phyloP scores from a whole-genome alignment of 495 filamentous ascomycete species.

The Collariella sp. region DNA sequence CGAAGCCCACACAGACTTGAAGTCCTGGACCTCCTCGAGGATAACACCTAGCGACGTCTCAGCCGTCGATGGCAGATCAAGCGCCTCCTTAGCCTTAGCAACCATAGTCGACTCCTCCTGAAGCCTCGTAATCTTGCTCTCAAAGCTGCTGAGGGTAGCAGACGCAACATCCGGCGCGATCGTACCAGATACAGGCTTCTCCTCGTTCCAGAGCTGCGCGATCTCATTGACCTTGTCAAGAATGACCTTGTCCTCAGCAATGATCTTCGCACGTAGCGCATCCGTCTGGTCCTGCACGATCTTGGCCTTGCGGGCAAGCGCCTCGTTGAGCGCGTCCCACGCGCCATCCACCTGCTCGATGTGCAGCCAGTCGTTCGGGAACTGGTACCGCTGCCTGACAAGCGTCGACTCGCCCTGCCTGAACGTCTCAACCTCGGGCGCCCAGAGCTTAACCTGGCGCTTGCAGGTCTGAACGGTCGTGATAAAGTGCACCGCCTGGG shows the following conservation, averaged over 20 bases:
- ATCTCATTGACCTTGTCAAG: conserved; percentile 77
- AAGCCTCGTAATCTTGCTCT: conserved; percentile 68
- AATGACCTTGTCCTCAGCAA: conserved; percentile 86
- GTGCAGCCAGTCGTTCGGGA: conserved; percentile 84
- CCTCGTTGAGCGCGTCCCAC: conserved; percentile 85
- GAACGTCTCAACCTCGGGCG: conserved; percentile 90
- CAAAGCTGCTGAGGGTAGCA: conserved; percentile 67
- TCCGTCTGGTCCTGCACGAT: conserved; percentile 94
- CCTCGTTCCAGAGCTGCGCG: conserved; percentile 78
- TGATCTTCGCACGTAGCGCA: conserved; percentile 88
- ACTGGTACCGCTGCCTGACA: conserved; percentile 81
- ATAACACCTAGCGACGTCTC: conserved; percentile 72
- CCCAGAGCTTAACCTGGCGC: conserved; percentile 85
- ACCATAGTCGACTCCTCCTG: conserved; percentile 89
- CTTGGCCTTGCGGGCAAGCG: conserved; percentile 81
- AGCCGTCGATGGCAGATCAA: conserved; percentile 72
- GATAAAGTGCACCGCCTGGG: conserved; percentile 95
- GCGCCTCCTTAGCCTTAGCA: conserved; percentile 87
- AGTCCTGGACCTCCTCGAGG: conserved; percentile 95
- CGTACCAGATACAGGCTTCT: conserved; percentile 92
- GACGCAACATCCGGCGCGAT: conserved; percentile 83
- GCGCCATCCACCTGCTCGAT: conserved; percentile 90
- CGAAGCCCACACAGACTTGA: conserved; percentile 94
- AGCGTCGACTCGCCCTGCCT: conserved; percentile 89
- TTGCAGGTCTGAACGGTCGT: conserved; percentile 94